These are phyloP conservation scores for Acanthamoeba culbertsoni DNA, from an alignment of 208 protist genomes.

Conservation along the genomic window DNA sequence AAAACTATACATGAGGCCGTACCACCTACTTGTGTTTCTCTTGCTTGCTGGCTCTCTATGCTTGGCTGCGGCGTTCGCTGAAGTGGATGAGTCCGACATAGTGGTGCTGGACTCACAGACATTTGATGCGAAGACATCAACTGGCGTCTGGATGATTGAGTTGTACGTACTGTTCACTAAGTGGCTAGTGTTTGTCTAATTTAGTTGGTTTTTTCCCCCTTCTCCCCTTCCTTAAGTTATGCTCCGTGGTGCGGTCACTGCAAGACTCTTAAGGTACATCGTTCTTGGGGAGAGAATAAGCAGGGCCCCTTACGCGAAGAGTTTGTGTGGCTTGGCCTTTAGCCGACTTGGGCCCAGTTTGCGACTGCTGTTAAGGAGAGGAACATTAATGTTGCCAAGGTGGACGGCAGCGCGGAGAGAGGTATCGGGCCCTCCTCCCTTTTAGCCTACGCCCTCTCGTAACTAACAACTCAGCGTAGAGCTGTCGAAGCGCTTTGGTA, in stretches of 20 bases:
- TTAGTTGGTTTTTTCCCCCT: not conserved
- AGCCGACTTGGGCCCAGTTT: not conserved
- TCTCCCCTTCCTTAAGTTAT: not conserved
- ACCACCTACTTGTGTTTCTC: not conserved
- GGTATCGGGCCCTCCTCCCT: not conserved
- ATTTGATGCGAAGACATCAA: not conserved
- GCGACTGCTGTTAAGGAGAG: not conserved
- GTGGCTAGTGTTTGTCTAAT: not conserved
- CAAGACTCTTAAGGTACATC: not conserved
- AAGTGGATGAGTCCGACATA: not conserved
- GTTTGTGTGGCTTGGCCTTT: no score
- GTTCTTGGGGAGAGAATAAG: not conserved
- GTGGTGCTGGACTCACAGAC: not conserved
- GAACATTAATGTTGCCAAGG: constrained; percentile 20
- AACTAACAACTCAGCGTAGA: not conserved
- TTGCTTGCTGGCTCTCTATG: not conserved
- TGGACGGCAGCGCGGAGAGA: constrained; percentile 1
- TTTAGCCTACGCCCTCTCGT: not conserved
- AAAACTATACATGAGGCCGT: no score
- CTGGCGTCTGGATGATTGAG: constrained; percentile 33
- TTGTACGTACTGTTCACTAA: not conserved
- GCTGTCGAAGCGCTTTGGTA: not conserved
- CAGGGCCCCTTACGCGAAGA: no score
- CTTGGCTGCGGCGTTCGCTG: not conserved
- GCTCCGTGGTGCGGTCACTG: constrained; percentile 60